A percentile compares a stretch with the other conserved stretches of the same genome.
Evolutionary conservation across 768 basidiomycete species (phyloP).

Genomic region (Mycena vulgaris): DNA sequence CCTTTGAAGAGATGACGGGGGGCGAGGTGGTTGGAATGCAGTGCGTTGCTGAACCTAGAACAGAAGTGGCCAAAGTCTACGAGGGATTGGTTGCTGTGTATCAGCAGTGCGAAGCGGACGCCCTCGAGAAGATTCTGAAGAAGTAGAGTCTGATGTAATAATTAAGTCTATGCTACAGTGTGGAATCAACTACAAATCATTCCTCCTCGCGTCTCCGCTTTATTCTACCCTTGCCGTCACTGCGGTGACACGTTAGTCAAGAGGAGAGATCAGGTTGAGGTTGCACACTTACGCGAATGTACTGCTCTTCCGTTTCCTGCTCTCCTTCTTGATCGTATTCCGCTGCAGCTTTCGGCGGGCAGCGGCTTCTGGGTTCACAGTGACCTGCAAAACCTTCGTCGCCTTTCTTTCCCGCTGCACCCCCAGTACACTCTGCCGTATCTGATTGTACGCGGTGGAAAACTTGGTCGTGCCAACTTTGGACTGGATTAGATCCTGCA

Average conservation of each 20-base stretch:
- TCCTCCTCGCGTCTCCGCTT: constrained; percentile 62
- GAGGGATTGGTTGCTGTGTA: constrained; percentile 68
- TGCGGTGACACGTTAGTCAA: constrained; percentile 38
- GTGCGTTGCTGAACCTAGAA: constrained; percentile 73
- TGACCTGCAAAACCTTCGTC: constrained; percentile 69
- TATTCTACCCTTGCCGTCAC: constrained; percentile 64
- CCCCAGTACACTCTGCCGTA: constrained; percentile 78
- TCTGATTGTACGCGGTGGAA: constrained; percentile 81
- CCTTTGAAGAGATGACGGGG: constrained; percentile 77
- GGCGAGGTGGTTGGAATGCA: constrained; percentile 67
- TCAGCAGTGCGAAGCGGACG: constrained; percentile 68
- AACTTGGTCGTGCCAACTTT: constrained; percentile 94
- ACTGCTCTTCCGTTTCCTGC: constrained; percentile 82
- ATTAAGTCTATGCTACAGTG: constrained; percentile 13
- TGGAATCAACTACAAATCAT: constrained; percentile 3
- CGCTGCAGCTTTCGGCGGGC: constrained; percentile 82
- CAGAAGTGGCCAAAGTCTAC: constrained; percentile 64
- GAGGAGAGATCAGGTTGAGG: background rate
- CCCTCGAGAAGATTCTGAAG: constrained; percentile 53
- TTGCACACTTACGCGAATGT: constrained; percentile 68
- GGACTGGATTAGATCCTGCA: constrained; percentile 88
- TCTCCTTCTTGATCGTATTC: constrained; percentile 86
- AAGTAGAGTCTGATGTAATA: constrained; percentile 16
- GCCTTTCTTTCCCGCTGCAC: constrained; percentile 82
- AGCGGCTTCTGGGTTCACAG: constrained; percentile 82